Evolutionary conservation across 768 basidiomycete species (phyloP).

Genomic region (Galerina marginata): DNA sequence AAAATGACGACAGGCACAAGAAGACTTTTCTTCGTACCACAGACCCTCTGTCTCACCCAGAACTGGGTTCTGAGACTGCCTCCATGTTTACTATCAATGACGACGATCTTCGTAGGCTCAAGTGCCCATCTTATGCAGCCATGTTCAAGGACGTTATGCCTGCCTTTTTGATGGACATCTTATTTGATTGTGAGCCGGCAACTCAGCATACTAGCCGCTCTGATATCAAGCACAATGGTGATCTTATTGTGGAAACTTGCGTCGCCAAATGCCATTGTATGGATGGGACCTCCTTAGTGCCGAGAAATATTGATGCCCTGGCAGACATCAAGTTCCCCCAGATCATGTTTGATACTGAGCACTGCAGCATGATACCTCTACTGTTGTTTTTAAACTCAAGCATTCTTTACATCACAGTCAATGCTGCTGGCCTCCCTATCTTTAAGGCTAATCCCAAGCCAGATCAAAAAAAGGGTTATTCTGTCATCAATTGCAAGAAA

Average conservation of each 20-base stretch:
- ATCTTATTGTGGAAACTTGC: too few species aligned
- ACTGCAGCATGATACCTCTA: conserved; percentile 30
- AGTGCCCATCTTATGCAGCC: too few species aligned
- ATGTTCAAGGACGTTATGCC: background rate
- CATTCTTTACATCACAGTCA: conserved; percentile 9
- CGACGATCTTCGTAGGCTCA: background rate
- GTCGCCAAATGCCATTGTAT: too few species aligned
- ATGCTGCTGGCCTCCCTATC: conserved; percentile 19
- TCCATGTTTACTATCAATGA: conserved; percentile 13
- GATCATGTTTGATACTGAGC: too few species aligned
- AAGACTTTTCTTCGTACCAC: background rate
- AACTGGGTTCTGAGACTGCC: conserved; percentile 11
- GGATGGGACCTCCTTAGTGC: too few species aligned
- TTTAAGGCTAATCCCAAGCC: background rate
- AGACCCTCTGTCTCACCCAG: background rate
- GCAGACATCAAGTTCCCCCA: too few species aligned
- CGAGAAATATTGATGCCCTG: too few species aligned
- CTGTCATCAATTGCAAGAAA: conserved; percentile 4
- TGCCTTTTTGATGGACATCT: background rate
- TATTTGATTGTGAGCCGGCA: background rate
- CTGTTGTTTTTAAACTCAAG: conserved; percentile 32
- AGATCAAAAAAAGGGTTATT: background rate
- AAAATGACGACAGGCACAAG: background rate
- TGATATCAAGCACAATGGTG: too few species aligned
- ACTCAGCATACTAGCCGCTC: background rate